A percentile compares a stretch with the other conserved stretches of the same genome.
Conservation (phyloP, 2,329 filamentous ascomycete species). For the Aspergillus sergii region DNA sequence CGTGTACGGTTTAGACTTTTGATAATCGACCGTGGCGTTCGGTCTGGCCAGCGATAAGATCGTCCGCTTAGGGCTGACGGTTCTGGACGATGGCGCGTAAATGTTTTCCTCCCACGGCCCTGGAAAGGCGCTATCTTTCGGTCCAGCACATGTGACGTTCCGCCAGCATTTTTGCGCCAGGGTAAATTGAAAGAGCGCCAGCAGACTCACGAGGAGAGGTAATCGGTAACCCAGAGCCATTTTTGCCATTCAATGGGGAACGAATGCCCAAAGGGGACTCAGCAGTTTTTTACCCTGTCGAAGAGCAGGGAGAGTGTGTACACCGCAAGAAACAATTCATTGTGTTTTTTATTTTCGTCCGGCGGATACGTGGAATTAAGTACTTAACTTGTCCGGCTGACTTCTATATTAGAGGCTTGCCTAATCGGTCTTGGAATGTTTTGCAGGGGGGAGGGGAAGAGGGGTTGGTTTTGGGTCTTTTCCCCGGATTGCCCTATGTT, state of each 20-base stretch:
- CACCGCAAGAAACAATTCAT: not conserved
- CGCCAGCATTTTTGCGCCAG: conserved; percentile 54
- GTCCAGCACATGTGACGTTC: conserved; percentile 56
- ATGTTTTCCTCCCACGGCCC: conserved; percentile 63
- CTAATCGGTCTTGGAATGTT: conserved; percentile 10
- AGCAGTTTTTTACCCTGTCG: not conserved
- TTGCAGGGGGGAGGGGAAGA: conserved; percentile 5
- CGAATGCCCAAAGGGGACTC: not conserved
- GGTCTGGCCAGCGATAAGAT: conserved; percentile 38
- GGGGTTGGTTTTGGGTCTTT: not conserved
- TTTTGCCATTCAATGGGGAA: not conserved
- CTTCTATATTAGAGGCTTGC: not conserved
- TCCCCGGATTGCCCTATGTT: not conserved
- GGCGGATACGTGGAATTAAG: not conserved
- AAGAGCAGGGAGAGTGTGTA: not conserved
- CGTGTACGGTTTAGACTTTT: conserved; percentile 29
- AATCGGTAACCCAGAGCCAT: conserved; percentile 20
- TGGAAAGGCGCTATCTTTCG: conserved; percentile 54
- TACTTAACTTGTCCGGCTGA: not conserved
- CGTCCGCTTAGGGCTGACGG: conserved; percentile 50
- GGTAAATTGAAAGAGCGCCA: conserved; percentile 17
- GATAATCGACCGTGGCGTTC: conserved; percentile 28
- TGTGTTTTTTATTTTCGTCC: not conserved
- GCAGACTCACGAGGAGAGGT: conserved; percentile 15
- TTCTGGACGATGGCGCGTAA: conserved; percentile 57